These are phyloP conservation scores for Neodidymelliopsis sp. DNA, from an alignment of 2,329 filamentous ascomycete species.

Conservation along the genomic window DNA sequence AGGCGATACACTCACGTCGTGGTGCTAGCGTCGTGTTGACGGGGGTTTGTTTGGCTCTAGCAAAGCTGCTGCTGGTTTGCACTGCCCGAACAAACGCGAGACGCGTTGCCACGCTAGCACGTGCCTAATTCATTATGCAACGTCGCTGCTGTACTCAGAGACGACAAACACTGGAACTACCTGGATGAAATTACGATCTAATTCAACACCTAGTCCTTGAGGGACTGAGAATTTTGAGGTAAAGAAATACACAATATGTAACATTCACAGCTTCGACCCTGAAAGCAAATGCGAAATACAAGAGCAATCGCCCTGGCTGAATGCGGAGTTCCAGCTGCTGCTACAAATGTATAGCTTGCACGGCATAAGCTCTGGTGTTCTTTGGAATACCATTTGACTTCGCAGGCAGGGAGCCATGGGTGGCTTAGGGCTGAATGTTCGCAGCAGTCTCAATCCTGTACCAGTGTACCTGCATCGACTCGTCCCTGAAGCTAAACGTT, in stretches of 20 bases:
- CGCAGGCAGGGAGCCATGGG: too few relatives aligned
- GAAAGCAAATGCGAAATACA: too few relatives aligned
- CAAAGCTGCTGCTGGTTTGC: slow-evolving; percentile 15
- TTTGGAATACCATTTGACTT: background rate
- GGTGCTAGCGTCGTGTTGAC: slow-evolving; percentile 5
- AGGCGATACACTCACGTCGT: background rate
- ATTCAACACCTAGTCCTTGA: background rate
- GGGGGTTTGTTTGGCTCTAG: slow-evolving; percentile 6
- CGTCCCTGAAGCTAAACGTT: background rate
- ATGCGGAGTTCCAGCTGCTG: background rate
- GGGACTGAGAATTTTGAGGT: too few relatives aligned
- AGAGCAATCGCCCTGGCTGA: too few relatives aligned
- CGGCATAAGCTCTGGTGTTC: background rate
- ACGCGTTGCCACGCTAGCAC: slow-evolving; percentile 44
- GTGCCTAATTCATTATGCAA: slow-evolving; percentile 31
- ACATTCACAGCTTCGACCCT: too few relatives aligned
- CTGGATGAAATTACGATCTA: too few relatives aligned
- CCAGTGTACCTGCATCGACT: background rate
- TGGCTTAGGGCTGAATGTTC: background rate
- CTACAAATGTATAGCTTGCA: background rate
- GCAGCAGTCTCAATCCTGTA: too few relatives aligned
- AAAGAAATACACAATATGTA: too few relatives aligned
- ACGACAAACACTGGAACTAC: too few relatives aligned
- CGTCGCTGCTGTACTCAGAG: background rate
- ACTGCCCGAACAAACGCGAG: slow-evolving; percentile 22